Evolutionary conservation across 192 early-diverging fungal species (phyloP).

Genomic region (Chytriomyces hyalinus): DNA sequence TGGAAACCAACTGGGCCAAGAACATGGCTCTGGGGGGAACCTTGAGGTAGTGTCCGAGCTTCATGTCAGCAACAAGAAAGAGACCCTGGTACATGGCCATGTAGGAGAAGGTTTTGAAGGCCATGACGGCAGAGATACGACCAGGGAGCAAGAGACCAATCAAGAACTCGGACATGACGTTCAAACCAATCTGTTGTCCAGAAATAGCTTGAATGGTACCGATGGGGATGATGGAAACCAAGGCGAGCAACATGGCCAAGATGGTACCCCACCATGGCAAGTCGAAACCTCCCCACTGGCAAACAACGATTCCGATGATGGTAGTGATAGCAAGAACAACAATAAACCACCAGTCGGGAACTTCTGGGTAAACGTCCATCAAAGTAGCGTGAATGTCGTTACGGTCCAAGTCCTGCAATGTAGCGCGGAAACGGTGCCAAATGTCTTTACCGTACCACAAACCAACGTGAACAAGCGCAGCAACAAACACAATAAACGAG

Average conservation of each 20-base stretch:
- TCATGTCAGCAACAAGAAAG: slow-evolving; percentile 68
- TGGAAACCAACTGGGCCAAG: slow-evolving; percentile 53
- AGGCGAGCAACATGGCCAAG: neutral
- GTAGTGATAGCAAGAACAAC: slow-evolving; percentile 38
- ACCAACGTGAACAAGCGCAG: slow-evolving; percentile 59
- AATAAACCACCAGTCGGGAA: slow-evolving; percentile 67
- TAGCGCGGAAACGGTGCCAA: neutral
- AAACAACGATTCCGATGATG: neutral
- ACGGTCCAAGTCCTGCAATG: neutral
- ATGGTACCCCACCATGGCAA: slow-evolving; percentile 25
- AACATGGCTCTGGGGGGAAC: slow-evolving; percentile 67
- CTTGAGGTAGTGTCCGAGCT: slow-evolving; percentile 75
- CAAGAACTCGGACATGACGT: slow-evolving; percentile 85
- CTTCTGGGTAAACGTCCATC: slow-evolving; percentile 71
- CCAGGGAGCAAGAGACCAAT: slow-evolving; percentile 81
- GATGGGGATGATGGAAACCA: slow-evolving; percentile 19
- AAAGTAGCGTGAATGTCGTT: slow-evolving; percentile 68
- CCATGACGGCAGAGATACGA: slow-evolving; percentile 77
- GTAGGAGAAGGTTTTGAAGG: slow-evolving; percentile 84
- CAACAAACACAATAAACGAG: slow-evolving; percentile 54
- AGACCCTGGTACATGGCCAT: slow-evolving; percentile 79
- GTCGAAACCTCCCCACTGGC: slow-evolving; percentile 1
- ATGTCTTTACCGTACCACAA: slow-evolving; percentile 58
- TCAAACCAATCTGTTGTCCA: slow-evolving; percentile 79
- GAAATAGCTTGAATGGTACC: slow-evolving; percentile 77